Conservation (phyloP, 306 rosid species). For the Psophocarpus tetragonolobus region DNA sequence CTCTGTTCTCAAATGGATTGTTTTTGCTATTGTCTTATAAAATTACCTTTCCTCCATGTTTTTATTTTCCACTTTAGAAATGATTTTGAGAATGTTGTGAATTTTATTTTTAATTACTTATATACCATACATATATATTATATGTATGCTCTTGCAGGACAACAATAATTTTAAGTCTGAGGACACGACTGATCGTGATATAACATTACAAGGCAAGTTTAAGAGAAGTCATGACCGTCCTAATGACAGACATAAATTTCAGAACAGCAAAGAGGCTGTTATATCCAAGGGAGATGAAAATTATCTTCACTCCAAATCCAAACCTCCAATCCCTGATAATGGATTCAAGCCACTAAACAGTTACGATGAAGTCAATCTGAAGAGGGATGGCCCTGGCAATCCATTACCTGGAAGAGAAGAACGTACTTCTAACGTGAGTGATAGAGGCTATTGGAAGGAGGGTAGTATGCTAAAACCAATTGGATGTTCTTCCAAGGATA, state of each 20-base stretch:
- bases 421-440: conserved; percentile 43
- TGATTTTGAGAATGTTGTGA: conserved; percentile 5
- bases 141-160: conserved; percentile 55
- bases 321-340: conserved; percentile 38
- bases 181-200: conserved; percentile 31
- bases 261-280: conserved; percentile 46
- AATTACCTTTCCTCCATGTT: neutral
- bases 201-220: conserved; percentile 39
- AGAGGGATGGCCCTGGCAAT: conserved; percentile 44
- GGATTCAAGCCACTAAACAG: conserved; percentile 45
- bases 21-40: neutral
- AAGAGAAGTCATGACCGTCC: conserved; percentile 39
- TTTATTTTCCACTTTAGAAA: neutral
- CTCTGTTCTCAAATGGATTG: conserved; percentile 15
- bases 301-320: conserved; percentile 44
- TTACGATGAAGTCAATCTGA: conserved; percentile 41
- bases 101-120: conserved; percentile 11
- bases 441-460: conserved; percentile 44
- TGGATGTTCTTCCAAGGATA: conserved; percentile 59
- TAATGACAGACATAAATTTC: conserved; percentile 41
- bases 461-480: conserved; percentile 47
- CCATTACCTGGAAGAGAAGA: conserved; percentile 48
- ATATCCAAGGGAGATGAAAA: conserved; percentile 47
- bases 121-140: neutral
- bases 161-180: conserved; percentile 39